These are phyloP conservation scores for Sanghuangporus sanghuang DNA, from an alignment of 1,284 basidiomycete genomes.

Conservation along the genomic window DNA sequence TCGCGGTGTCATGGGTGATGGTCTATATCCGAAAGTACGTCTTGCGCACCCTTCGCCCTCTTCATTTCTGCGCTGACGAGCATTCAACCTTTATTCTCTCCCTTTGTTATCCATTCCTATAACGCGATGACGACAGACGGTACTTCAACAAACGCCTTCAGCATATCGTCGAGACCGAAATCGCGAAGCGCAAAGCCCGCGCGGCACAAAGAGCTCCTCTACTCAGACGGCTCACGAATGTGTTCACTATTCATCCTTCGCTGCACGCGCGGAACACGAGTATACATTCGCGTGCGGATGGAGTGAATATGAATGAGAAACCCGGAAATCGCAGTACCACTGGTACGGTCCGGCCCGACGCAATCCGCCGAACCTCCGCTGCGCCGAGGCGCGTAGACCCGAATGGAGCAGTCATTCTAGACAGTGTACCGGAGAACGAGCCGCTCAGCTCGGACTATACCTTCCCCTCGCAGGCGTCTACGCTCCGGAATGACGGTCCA, in stretches of 20 bases:
- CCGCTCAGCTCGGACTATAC: background rate
- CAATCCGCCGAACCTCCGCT: constrained; percentile 80
- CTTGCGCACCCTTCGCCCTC: background rate
- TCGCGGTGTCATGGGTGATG: constrained; percentile 67
- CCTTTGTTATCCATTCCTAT: background rate
- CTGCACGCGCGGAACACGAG: background rate
- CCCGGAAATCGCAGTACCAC: background rate
- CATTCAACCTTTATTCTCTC: constrained; percentile 7
- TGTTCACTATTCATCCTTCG: background rate
- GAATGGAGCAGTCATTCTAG: constrained; percentile 62
- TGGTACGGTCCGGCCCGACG: constrained; percentile 54
- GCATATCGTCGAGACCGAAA: constrained; percentile 54
- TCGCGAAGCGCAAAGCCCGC: constrained; percentile 1
- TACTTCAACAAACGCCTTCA: constrained; percentile 76
- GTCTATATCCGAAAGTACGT: constrained; percentile 60
- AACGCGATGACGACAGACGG: constrained; percentile 37
- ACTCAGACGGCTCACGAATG: background rate
- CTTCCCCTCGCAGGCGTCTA: background rate
- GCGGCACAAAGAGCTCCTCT: background rate
- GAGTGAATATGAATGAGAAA: constrained; percentile 1
- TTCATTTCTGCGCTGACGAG: background rate
- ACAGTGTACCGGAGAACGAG: background rate
- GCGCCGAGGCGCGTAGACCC: constrained; percentile 78
- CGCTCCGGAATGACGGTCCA: background rate
- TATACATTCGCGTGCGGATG: background rate